These are phyloP conservation scores for Lycium barbarum DNA, from an alignment of 257 asterid species.

Conservation along the genomic window DNA sequence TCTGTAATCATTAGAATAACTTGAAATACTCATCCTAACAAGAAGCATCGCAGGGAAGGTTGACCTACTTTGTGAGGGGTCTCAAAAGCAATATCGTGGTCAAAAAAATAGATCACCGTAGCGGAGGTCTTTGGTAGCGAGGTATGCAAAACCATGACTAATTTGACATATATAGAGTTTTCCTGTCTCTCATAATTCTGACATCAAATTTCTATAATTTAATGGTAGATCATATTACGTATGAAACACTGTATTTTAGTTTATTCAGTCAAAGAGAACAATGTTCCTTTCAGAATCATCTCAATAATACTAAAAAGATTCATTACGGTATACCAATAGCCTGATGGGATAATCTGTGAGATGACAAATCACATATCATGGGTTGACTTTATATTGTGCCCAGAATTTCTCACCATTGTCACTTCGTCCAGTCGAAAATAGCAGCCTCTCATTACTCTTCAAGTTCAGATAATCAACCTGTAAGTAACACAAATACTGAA, in stretches of 20 bases:
- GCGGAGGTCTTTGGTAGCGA: neutral
- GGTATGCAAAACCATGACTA: slow-evolving; percentile 8
- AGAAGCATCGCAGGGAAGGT: slow-evolving; percentile 28
- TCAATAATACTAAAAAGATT: neutral
- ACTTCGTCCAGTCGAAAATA: slow-evolving; percentile 49
- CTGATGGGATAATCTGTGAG: slow-evolving; percentile 22
- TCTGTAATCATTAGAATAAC: neutral
- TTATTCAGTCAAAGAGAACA: slow-evolving; percentile 19
- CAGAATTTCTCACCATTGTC: slow-evolving; percentile 61
- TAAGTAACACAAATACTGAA: slow-evolving; percentile 23
- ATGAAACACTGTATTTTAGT: neutral
- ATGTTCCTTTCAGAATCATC: neutral
- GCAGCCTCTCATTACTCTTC: slow-evolving; percentile 76
- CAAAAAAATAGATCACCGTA: neutral
- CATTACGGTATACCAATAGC: neutral
- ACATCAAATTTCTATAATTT: neutral
- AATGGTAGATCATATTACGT: slow-evolving; percentile 22
- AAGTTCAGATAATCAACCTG: slow-evolving; percentile 91
- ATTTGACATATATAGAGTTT: neutral
- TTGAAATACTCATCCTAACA: slow-evolving; percentile 39
- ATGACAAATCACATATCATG: slow-evolving; percentile 42
- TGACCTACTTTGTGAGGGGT: neutral
- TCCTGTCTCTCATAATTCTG: neutral
- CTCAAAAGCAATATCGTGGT: neutral
- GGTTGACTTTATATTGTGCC: slow-evolving; percentile 62